Conservation (phyloP, 805 yeast species). For the Candida chauliodis region DNA sequence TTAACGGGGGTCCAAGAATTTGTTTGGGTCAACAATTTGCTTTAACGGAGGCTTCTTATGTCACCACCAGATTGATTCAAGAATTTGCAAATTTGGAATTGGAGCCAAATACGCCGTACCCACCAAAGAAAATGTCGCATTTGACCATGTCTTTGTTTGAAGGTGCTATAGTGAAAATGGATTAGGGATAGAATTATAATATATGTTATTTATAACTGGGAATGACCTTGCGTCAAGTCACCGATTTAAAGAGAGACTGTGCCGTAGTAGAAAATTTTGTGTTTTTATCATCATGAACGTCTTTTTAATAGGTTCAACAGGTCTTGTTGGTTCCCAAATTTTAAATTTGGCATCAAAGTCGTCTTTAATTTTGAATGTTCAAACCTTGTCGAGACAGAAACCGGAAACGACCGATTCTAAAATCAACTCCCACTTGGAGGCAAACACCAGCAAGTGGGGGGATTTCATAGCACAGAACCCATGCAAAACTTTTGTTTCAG, state of each 20-base stretch:
- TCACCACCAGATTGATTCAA: constrained; percentile 31
- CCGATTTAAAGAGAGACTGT: too few species aligned
- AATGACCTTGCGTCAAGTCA: too few species aligned
- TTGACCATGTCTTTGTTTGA: constrained; percentile 23
- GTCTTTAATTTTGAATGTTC: constrained; percentile 34
- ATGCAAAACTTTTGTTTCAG: constrained; percentile 45
- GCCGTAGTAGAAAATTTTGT: too few species aligned
- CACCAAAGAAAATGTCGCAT: constrained; percentile 24
- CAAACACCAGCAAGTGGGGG: constrained; percentile 52
- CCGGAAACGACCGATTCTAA: constrained; percentile 28
- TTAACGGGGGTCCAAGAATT: constrained; percentile 55
- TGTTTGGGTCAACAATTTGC: constrained; percentile 58
- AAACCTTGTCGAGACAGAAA: constrained; percentile 51
- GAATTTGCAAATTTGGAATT: constrained; percentile 15
- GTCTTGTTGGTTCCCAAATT: constrained; percentile 64
- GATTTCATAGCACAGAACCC: not conserved
- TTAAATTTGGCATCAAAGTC: constrained; percentile 42
- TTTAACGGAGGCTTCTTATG: constrained; percentile 47
- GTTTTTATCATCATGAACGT: constrained; percentile 13
- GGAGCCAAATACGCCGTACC: constrained; percentile 16
- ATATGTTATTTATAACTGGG: too few species aligned
- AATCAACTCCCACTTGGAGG: constrained; percentile 38
- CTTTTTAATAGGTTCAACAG: constrained; percentile 66
- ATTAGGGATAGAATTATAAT: too few species aligned
- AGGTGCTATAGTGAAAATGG: constrained; percentile 6